These are phyloP conservation scores for Phlebopus sp. DNA, from an alignment of 1,284 basidiomycete genomes.

Conservation along the genomic window DNA sequence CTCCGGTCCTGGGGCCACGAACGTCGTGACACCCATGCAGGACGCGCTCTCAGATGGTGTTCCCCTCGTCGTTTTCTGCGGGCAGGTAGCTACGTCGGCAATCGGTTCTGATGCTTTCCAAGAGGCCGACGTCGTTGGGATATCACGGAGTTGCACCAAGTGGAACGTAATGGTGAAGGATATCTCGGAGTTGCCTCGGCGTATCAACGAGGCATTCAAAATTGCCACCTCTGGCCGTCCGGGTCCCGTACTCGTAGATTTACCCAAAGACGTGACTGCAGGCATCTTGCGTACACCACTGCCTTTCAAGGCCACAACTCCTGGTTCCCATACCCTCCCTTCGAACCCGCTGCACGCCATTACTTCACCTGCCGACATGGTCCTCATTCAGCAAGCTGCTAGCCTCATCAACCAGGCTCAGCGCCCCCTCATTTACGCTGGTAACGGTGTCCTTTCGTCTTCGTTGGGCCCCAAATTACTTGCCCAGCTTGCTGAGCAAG, in stretches of 20 bases:
- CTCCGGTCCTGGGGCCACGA: slow-evolving; percentile 96
- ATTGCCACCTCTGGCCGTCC: slow-evolving; percentile 96
- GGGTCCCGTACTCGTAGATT: slow-evolving; percentile 95
- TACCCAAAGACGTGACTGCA: slow-evolving; percentile 97
- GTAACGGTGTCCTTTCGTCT: slow-evolving; percentile 86
- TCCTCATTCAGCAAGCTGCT: slow-evolving; percentile 80
- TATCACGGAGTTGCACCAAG: slow-evolving; percentile 95
- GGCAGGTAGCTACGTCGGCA: slow-evolving; percentile 97
- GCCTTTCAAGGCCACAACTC: slow-evolving; percentile 86
- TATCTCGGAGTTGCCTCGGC: slow-evolving; percentile 88
- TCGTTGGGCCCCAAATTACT: slow-evolving; percentile 84
- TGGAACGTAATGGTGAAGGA: slow-evolving; percentile 99
- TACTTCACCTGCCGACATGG: slow-evolving; percentile 61
- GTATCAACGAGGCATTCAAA: slow-evolving; percentile 99
- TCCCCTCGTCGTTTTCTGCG: slow-evolving; percentile 93
- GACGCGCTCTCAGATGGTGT: slow-evolving; percentile 95
- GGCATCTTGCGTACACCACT: slow-evolving; percentile 85
- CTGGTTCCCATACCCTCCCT: slow-evolving; percentile 77
- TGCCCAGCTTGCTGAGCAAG: slow-evolving; percentile 75
- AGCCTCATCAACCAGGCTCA: slow-evolving; percentile 90
- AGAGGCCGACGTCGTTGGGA: slow-evolving; percentile 95
- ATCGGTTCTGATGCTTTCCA: slow-evolving; percentile 99
- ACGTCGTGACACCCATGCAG: slow-evolving; percentile 97
- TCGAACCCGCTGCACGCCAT: slow-evolving; percentile 64
- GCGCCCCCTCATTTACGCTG: slow-evolving; percentile 92